Evolutionary conservation across 495 filamentous ascomycete species (phyloP).

Genomic region (Daldinia bambusicola): DNA sequence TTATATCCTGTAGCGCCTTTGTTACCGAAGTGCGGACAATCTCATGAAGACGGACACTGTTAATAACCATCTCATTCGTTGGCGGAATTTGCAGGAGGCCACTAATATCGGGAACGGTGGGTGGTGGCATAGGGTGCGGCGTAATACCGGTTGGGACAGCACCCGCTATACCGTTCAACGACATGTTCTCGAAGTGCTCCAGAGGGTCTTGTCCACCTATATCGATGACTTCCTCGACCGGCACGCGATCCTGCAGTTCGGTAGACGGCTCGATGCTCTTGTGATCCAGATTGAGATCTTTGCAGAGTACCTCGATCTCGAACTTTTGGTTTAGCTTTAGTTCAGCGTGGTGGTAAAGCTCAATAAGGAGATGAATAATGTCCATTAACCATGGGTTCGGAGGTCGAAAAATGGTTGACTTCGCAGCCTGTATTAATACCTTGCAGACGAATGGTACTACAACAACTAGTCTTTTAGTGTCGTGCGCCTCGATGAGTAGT

Average conservation of each 20-base stretch:
- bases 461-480: constrained; percentile 86
- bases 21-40: constrained; percentile 86
- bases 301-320: constrained; percentile 96
- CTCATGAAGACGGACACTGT: constrained; percentile 74
- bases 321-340: constrained; percentile 96
- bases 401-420: constrained; percentile 88
- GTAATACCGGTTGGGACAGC: constrained; percentile 77
- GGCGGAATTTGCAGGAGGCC: constrained; percentile 78
- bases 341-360: constrained; percentile 91
- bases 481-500: constrained; percentile 88
- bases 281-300: constrained; percentile 86
- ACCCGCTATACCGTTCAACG: constrained; percentile 75
- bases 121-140: constrained; percentile 71
- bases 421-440: constrained; percentile 82
- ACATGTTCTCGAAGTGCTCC: constrained; percentile 81
- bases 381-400: constrained; percentile 99
- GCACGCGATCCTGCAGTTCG: constrained; percentile 77
- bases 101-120: constrained; percentile 81
- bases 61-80: constrained; percentile 76
- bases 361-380: constrained; percentile 84
- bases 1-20: constrained; percentile 91
- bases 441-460: constrained; percentile 98
- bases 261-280: constrained; percentile 85
- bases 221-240: constrained; percentile 69
- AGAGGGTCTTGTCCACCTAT: constrained; percentile 60